These are phyloP conservation scores for Avena eriantha DNA, from an alignment of 176 grass and related monocot species.

Conservation along the genomic window DNA sequence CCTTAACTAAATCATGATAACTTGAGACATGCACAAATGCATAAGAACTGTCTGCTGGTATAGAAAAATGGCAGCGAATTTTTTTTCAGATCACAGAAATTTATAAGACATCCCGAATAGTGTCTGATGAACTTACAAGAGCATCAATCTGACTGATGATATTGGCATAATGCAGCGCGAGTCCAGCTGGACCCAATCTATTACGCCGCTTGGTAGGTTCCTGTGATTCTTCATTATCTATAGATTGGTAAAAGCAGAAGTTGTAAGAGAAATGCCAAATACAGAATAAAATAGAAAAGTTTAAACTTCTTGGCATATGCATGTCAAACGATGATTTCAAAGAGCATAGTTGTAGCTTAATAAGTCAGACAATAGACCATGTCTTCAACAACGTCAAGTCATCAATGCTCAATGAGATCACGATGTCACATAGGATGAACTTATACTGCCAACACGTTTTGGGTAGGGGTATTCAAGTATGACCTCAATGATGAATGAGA, in stretches of 20 bases:
- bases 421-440: slow-evolving; percentile 10
- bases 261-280: slow-evolving; percentile 29
- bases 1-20: slow-evolving; percentile 27
- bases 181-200: slow-evolving; percentile 95
- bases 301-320: neutral
- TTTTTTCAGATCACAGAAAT: slow-evolving; percentile 16
- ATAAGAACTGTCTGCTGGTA: slow-evolving; percentile 1
- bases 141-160: slow-evolving; percentile 94
- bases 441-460: neutral
- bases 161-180: slow-evolving; percentile 98
- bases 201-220: slow-evolving; percentile 54
- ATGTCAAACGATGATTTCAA: slow-evolving; percentile 27
- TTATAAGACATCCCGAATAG: neutral
- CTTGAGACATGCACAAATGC: slow-evolving; percentile 21
- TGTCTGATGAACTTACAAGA: slow-evolving; percentile 69
- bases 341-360: slow-evolving; percentile 35
- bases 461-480: neutral
- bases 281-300: slow-evolving; percentile 27
- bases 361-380: neutral
- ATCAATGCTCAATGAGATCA: slow-evolving; percentile 3
- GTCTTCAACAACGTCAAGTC: neutral
- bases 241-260: slow-evolving; percentile 54
- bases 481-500: slow-evolving; percentile 23
- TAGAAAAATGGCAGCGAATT: slow-evolving; percentile 2
- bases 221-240: slow-evolving; percentile 75